These are phyloP conservation scores for Fomitopsis serialis DNA, from an alignment of 768 basidiomycete species.

Conservation along the genomic window DNA sequence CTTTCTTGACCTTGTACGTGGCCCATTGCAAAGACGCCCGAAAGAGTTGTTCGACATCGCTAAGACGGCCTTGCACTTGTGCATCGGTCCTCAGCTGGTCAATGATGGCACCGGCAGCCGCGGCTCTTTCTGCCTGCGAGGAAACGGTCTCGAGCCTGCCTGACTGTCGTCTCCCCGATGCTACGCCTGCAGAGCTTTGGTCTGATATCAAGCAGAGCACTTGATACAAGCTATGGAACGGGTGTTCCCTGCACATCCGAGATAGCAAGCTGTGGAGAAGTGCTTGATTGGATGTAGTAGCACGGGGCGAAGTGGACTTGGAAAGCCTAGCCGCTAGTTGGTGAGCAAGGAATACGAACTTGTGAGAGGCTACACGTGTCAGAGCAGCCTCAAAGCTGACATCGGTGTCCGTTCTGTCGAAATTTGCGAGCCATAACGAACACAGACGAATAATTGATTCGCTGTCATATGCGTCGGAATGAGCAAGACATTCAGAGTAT, in stretches of 20 bases:
- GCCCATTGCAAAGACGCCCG: slow-evolving; percentile 72
- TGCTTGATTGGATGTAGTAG: slow-evolving; percentile 35
- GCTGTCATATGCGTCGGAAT: slow-evolving; percentile 70
- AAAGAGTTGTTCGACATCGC: slow-evolving; percentile 55
- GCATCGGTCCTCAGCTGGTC: slow-evolving; percentile 44
- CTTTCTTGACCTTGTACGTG: slow-evolving; percentile 39
- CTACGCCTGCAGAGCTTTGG: slow-evolving; percentile 7
- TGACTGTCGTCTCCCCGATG: slow-evolving; percentile 38
- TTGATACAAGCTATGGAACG: slow-evolving; percentile 91
- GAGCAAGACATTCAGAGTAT: slow-evolving; percentile 73
- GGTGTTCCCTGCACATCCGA: slow-evolving; percentile 83
- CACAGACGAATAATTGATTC: slow-evolving; percentile 75
- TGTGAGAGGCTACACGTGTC: slow-evolving; percentile 68
- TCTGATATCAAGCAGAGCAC: slow-evolving; percentile 66
- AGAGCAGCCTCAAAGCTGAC: slow-evolving; percentile 39
- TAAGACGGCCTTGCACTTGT: slow-evolving; percentile 32
- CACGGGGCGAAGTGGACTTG: slow-evolving; percentile 25
- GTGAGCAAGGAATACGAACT: slow-evolving; percentile 88
- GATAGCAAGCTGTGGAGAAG: slow-evolving; percentile 61
- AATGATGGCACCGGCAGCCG: slow-evolving; percentile 62
- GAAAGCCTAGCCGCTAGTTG: slow-evolving; percentile 91
- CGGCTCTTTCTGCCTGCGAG: slow-evolving; percentile 52
- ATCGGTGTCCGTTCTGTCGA: slow-evolving; percentile 51
- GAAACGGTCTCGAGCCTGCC: slow-evolving; percentile 35
- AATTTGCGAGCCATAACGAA: slow-evolving; percentile 91